Evolutionary conservation across 2,329 filamentous ascomycete genomes (phyloP).

Genomic region (Colletotrichum graminicola): DNA sequence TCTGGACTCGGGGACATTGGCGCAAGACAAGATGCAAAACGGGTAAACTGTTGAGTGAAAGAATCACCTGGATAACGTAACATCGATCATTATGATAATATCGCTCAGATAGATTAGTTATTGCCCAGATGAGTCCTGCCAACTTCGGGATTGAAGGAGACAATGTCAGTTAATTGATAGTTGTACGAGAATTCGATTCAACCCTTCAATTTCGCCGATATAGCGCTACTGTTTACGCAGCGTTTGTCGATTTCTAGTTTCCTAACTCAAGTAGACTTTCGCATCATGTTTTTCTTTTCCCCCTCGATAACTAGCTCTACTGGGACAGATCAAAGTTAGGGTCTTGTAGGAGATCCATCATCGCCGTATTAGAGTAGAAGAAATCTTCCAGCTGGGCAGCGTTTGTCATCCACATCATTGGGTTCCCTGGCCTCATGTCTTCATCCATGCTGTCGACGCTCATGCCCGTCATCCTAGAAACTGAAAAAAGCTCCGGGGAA

Average conservation of each 20-base stretch:
- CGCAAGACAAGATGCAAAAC: conserved; percentile 30
- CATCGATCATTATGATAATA: conserved; percentile 5
- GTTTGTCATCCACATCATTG: conserved; percentile 54
- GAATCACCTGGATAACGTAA: neutral
- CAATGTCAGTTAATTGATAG: neutral
- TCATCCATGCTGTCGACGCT: conserved; percentile 13
- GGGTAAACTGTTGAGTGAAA: neutral
- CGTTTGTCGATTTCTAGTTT: no score
- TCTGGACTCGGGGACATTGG: neutral
- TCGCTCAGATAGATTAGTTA: neutral
- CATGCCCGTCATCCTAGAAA: neutral
- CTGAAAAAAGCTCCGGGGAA: neutral
- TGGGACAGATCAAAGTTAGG: conserved; percentile 5
- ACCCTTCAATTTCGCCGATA: neutral
- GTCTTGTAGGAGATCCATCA: conserved; percentile 53
- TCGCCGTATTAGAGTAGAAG: conserved; percentile 55
- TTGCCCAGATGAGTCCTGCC: neutral
- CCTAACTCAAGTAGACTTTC: no score
- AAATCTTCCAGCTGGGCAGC: conserved; percentile 54
- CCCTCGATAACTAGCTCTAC: neutral
- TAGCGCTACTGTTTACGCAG: neutral
- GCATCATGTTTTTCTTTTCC: neutral
- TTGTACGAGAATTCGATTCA: neutral
- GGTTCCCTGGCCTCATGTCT: conserved; percentile 40
- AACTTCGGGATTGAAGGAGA: conserved; percentile 3